Percentiles rank a stretch among this genome's conserved stretches.
Evolutionary conservation across 2,329 filamentous ascomycete genomes (phyloP).

Genomic region (Pseudodiploospora longispora): DNA sequence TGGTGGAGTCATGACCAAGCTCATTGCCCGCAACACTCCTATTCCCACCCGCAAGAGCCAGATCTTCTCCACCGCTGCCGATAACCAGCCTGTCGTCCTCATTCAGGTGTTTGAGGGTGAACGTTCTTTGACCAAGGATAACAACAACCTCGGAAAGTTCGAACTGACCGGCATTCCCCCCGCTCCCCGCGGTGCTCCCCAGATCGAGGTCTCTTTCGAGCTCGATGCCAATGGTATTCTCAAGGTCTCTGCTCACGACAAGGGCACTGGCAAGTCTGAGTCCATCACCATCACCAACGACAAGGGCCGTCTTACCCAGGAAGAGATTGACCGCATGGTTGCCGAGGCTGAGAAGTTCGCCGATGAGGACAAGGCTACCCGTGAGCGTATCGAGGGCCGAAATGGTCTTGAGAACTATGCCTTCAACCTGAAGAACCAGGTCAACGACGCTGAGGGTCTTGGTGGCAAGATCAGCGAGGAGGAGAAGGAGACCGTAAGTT

Average conservation of each 20-base stretch:
- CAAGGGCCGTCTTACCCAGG: constrained; percentile 91
- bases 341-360: constrained; percentile 97
- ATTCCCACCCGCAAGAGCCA: constrained; percentile 96
- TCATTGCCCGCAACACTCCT: constrained; percentile 89
- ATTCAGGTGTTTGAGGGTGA: constrained; percentile 97
- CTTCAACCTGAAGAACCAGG: constrained; percentile 98
- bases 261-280: constrained; percentile 96
- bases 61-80: constrained; percentile 94
- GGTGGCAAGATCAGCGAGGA: constrained; percentile 98
- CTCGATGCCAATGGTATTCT: constrained; percentile 98
- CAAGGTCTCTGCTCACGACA: constrained; percentile 91
- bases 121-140: constrained; percentile 89
- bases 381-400: constrained; percentile 91
- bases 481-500: constrained; percentile 86
- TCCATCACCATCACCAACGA: constrained; percentile 99
- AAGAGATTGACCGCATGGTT: constrained; percentile 99
- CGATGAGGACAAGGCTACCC: constrained; percentile 97
- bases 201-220: constrained; percentile 97
- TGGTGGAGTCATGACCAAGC: constrained; percentile 94
- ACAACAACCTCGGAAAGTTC: constrained; percentile 96
- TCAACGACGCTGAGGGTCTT: constrained; percentile 91
- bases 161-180: constrained; percentile 94
- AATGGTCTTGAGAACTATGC: constrained; percentile 99
- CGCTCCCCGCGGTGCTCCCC: constrained; percentile 89
- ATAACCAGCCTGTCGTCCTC: constrained; percentile 91